Conservation (phyloP, 768 basidiomycete genomes). For the Mycena vulgaris region DNA sequence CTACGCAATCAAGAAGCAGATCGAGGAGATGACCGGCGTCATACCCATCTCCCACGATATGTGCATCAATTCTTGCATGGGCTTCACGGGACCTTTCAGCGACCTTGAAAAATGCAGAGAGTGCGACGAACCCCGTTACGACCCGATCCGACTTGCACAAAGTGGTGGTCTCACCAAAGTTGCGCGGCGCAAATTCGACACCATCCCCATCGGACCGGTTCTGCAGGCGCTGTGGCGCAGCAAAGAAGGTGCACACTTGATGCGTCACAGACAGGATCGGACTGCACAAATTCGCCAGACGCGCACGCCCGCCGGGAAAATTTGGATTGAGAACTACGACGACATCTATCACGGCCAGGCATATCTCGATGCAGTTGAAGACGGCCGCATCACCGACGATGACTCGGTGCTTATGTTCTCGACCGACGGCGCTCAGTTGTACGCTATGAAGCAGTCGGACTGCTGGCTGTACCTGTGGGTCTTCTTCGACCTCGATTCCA, state of each 20-base stretch:
- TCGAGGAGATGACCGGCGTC: too few relatives aligned
- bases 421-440: constrained; percentile 47
- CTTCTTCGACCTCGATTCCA: constrained; percentile 35
- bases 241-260: not conserved
- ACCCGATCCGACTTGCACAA: too few relatives aligned
- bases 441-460: constrained; percentile 41
- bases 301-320: too few relatives aligned
- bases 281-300: not conserved
- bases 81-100: too few relatives aligned
- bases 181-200: not conserved
- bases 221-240: not conserved
- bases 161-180: not conserved
- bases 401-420: constrained; percentile 40
- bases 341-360: constrained; percentile 1
- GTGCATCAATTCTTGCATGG: too few relatives aligned
- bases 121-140: too few relatives aligned
- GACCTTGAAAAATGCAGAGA: too few relatives aligned
- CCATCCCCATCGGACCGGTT: not conserved
- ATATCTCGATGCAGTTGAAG: not conserved
- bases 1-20: too few relatives aligned
- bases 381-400: not conserved
- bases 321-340: not conserved
- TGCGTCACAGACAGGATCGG: not conserved
- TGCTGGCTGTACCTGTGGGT: constrained; percentile 53
- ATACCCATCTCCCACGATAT: too few relatives aligned